A percentile compares a stretch with the other conserved stretches of the same genome.
These are phyloP conservation scores for Gautieria morchelliformis DNA, from an alignment of 768 basidiomycete genomes.

Conservation along the genomic window DNA sequence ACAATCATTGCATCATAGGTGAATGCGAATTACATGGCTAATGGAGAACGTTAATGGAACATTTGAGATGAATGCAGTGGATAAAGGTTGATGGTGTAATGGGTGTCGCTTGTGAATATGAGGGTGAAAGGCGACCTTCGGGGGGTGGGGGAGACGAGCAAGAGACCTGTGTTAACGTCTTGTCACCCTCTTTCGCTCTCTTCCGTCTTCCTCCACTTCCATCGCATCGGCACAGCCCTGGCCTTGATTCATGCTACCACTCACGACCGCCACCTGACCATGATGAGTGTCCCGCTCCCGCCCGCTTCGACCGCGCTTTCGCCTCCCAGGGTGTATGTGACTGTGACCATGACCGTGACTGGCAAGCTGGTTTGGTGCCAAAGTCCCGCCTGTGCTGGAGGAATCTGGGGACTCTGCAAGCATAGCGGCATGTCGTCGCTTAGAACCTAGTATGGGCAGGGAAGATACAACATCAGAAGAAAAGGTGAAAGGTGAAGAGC, in stretches of 20 bases:
- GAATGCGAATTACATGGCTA: neutral
- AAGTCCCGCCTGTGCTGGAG: constrained; percentile 26
- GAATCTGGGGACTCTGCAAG: constrained; percentile 48
- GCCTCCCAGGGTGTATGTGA: constrained; percentile 37
- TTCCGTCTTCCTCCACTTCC: constrained; percentile 69
- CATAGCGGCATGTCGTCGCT: constrained; percentile 73
- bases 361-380: constrained; percentile 28
- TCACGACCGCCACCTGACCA: constrained; percentile 31
- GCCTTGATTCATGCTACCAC: constrained; percentile 14
- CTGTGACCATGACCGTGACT: constrained; percentile 17
- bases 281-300: constrained; percentile 24
- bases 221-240: constrained; percentile 37
- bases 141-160: neutral
- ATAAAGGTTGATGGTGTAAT: neutral
- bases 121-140: neutral
- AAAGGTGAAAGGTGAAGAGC: constrained; percentile 5
- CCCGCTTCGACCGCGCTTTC: constrained; percentile 34
- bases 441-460: constrained; percentile 33
- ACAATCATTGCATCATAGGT: neutral
- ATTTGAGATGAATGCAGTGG: neutral
- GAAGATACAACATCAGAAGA: constrained; percentile 3
- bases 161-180: constrained; percentile 36
- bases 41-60: neutral
- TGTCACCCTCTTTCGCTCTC: constrained; percentile 67
- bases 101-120: neutral